Conservation (phyloP, 345 rosid species). For the Stellera chamaejasme region DNA sequence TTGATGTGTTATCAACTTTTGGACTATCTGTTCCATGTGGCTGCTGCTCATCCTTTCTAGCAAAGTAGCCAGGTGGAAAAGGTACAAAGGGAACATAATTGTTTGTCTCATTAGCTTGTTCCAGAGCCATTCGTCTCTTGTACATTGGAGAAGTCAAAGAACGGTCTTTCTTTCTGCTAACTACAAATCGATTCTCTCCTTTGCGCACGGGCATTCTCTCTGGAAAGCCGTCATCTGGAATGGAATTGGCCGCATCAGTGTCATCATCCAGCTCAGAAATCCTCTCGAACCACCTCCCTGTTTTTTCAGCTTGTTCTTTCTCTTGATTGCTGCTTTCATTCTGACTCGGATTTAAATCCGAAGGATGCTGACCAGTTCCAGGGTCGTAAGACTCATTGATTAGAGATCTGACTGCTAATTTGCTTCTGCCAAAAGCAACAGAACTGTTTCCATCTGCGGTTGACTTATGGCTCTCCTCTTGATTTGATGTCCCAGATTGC, state of each 20-base stretch:
- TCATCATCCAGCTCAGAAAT: constrained; percentile 53
- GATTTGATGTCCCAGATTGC: constrained; percentile 29
- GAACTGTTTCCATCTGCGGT: constrained; percentile 10
- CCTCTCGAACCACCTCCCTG: constrained; percentile 66
- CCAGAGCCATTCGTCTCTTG: constrained; percentile 49
- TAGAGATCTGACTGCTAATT: constrained; percentile 12
- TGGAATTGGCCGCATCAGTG: constrained; percentile 32
- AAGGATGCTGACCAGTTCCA: constrained; percentile 10
- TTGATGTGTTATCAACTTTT: constrained; percentile 20
- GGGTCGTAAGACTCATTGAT: constrained; percentile 6
- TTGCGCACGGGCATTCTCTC: constrained; percentile 72
- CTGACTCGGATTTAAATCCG: constrained; percentile 17
- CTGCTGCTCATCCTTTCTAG: constrained; percentile 40
- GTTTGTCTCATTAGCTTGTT: constrained; percentile 47
- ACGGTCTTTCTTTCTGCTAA: constrained; percentile 72
- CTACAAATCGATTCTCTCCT: constrained; percentile 77
- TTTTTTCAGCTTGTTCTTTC: constrained; percentile 37
- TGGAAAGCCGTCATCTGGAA: constrained; percentile 49
- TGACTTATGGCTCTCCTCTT: constrained; percentile 20
- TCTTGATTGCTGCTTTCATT: constrained; percentile 19
- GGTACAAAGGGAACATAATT: constrained; percentile 78
- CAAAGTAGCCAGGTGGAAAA: constrained; percentile 72
- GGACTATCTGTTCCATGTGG: constrained; percentile 14
- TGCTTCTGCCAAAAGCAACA: constrained; percentile 15
- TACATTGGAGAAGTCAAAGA: constrained; percentile 62